These are phyloP conservation scores for Lipomyces orientalis DNA, from an alignment of 805 yeast species.

Conservation along the genomic window DNA sequence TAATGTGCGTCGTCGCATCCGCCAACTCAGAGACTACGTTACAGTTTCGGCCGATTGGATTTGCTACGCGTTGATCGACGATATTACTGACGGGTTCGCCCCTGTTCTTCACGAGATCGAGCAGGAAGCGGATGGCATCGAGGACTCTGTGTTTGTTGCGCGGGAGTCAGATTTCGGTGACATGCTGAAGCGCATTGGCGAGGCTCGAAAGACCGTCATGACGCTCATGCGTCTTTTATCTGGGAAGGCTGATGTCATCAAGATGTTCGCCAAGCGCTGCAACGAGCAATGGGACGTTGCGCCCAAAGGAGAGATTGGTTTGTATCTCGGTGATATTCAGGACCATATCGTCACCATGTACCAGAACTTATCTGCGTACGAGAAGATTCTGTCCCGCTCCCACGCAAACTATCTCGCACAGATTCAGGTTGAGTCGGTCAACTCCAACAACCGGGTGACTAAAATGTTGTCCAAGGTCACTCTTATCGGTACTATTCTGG, in stretches of 20 bases:
- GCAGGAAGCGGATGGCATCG: conserved; percentile 67
- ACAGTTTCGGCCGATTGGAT: conserved; percentile 68
- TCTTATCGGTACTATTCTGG: conserved; percentile 82
- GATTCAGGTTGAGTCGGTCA: conserved; percentile 88
- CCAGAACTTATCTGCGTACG: conserved; percentile 86
- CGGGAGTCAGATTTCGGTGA: conserved; percentile 72
- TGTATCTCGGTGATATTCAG: conserved; percentile 93
- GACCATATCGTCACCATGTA: conserved; percentile 97
- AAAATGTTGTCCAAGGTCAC: conserved; percentile 89
- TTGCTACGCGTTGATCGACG: conserved; percentile 69
- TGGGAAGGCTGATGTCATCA: conserved; percentile 95
- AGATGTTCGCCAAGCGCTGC: conserved; percentile 94
- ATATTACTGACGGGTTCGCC: conserved; percentile 68
- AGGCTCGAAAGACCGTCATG: conserved; percentile 90
- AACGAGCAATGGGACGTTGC: conserved; percentile 65
- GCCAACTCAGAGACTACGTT: conserved; percentile 67
- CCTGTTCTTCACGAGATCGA: conserved; percentile 65
- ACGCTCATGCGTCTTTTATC: conserved; percentile 84
- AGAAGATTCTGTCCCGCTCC: conserved; percentile 88
- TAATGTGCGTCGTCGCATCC: conserved; percentile 65
- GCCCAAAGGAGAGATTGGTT: conserved; percentile 89
- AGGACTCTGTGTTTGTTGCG: conserved; percentile 82
- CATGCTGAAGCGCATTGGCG: conserved; percentile 85
- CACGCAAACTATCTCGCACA: conserved; percentile 94
- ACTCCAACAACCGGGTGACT: conserved; percentile 83